These are phyloP conservation scores for Antitrichia curtipendula DNA, from an alignment of 225 moss, liverwort and hornwort genomes.

Conservation along the genomic window DNA sequence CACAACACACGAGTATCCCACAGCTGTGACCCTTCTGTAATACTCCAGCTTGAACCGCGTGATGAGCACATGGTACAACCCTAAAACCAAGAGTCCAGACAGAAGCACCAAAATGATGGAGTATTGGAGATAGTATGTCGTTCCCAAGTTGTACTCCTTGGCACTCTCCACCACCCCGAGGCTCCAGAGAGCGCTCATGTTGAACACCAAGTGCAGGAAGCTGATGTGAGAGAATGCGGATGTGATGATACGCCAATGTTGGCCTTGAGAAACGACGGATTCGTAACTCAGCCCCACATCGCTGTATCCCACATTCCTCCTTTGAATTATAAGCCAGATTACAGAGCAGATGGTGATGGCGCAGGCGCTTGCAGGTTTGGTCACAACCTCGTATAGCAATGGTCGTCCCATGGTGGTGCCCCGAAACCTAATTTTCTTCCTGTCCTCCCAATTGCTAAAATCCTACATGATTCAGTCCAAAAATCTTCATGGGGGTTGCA, in stretches of 20 bases:
- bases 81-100: conserved; percentile 71
- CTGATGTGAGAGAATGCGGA: conserved; percentile 89
- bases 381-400: conserved; percentile 68
- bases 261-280: conserved; percentile 66
- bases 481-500: background rate
- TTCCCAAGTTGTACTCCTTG: conserved; percentile 51
- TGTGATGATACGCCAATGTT: conserved; percentile 89
- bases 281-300: conserved; percentile 85
- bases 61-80: conserved; percentile 75
- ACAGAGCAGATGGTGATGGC: conserved; percentile 64
- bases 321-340: conserved; percentile 70
- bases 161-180: conserved; percentile 72
- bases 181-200: conserved; percentile 98
- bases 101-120: conserved; percentile 63
- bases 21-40: conserved; percentile 75
- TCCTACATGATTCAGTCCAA: background rate
- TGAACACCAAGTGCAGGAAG: conserved; percentile 94
- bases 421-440: background rate
- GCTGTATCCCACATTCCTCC: conserved; percentile 52
- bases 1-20: conserved; percentile 94
- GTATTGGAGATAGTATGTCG: conserved; percentile 75
- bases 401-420: conserved; percentile 61
- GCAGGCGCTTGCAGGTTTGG: conserved; percentile 63
- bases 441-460: background rate
- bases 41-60: conserved; percentile 73